Base-by-base conservation (phyloP, 768 basidiomycete species). In the Tulasnella sp. region DNA sequence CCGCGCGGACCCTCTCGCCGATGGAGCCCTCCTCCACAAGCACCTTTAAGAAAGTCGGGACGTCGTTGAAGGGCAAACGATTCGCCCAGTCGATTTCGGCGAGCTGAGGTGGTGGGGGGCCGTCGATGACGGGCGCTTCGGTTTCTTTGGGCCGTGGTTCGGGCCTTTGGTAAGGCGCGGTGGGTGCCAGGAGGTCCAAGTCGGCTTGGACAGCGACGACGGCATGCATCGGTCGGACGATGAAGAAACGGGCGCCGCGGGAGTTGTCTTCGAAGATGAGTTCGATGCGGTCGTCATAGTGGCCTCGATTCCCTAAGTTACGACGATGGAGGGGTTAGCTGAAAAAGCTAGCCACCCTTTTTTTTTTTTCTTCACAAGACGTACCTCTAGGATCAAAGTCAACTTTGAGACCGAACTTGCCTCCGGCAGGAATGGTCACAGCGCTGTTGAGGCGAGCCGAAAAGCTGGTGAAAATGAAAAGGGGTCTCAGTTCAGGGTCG, bases 181-280 rank as follows among this genome's bases (percentile, higher is more conserved):
- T 85, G 0, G 90, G 86, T 78, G 86, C 85, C 34, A 91, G 84
- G 1, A 84, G 83, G 21, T 89, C 88, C 73, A 89, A 86, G 81
- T 91, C 90, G 12, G 76, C 74, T 52, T 40, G 36, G 18, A 80
- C 75, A 24, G 44, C 79, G 27, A 80, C 79, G 21, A 81, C 46
- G 44, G 80, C 80, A 19, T 73, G 48, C 10, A 81, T 9, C n/a
- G 76, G 36, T 0, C 79, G 71, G 19, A 58, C 39, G 56, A 81
- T 81, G 38, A 74, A 42, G 71, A 81, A 81, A 2, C 71, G 71
- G 21, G 39, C 38, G 12, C 14, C 36, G 34, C 14, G n/a, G n/a
- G 34, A 34, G 12, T 18, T 39, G 58, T 75, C 80, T 18, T 48
- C 68, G 71, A 81, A 81, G 39, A 80, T 80, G 39, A 81, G 62